Evolutionary conservation across 2,329 filamentous ascomycete genomes (phyloP), one percentile per base, ranked within the genome.

Genomic region (Westerdykella sp.): DNA sequence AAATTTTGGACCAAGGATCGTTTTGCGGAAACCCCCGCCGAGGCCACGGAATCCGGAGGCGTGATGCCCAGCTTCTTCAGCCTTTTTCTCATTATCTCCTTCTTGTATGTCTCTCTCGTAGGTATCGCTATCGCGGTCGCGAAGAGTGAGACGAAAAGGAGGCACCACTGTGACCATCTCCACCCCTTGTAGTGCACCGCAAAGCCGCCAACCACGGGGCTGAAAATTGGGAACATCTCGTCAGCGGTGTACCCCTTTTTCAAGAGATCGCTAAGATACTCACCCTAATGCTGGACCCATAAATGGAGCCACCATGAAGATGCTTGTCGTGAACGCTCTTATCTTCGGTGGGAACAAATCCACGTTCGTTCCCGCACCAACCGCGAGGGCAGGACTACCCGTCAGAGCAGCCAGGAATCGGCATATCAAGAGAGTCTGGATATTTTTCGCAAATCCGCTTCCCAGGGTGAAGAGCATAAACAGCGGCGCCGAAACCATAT

Each of bases 321-420:
- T 38, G n/a, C 56, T 55, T 2, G 62, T 65, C 0, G 63, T 51
- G 5, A 63, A 42, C 0, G 68, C 69, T 15, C 68, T 49, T 28
- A 56, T 42, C 2, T 56, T 51, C 1, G 62, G 59, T 2, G 51
- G 45, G 36, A 65, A 70, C 21, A 72, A 25, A 48, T 73, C 70
- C 6, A 66, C 67, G 40, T 57, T 65, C 2, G 65, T 71, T 1
- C 69, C 71, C 5, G 62, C 64, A 4, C 69, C 70, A 2, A 73
- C 66, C 2, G 70, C 69, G 1, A 73, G 55, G 1, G 66, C 62
- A 74, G 52, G 85, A 77, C 34, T 83, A 22, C 83, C 84, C 49
- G 84, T 84, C 60, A 84, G 61, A 0, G 85, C 84, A 39, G 86
- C 85, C 54, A 89, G 85, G 69, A 91, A 81, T 2, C 81, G 69